These are phyloP conservation scores for Teunomyces tritomae DNA, from an alignment of 805 yeast genomes.

Conservation along the genomic window DNA sequence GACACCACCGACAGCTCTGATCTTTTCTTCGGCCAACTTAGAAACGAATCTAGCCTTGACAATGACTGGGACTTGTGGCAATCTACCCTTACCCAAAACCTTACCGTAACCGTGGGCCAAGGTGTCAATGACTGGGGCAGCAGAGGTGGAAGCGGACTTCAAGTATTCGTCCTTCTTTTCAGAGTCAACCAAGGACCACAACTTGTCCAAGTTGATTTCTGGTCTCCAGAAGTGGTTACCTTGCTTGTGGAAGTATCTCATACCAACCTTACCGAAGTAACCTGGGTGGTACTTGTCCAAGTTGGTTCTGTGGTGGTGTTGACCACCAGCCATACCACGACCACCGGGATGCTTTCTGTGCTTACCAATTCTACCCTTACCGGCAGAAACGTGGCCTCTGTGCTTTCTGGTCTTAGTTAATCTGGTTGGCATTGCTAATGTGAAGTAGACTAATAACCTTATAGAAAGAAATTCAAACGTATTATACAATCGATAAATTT, in stretches of 20 bases:
- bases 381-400: constrained; percentile 99
- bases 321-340: constrained; percentile 99
- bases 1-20: constrained; percentile 99
- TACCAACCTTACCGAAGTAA: constrained; percentile 99
- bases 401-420: constrained; percentile 99
- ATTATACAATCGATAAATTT: constrained; percentile 5
- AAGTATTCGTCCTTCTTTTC: constrained; percentile 94
- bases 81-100: constrained; percentile 98
- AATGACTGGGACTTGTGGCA: constrained; percentile 97
- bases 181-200: constrained; percentile 94
- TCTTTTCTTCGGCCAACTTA: constrained; percentile 98
- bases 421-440: constrained; percentile 91
- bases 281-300: constrained; percentile 99
- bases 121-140: constrained; percentile 99
- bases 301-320: constrained; percentile 99
- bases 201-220: constrained; percentile 94
- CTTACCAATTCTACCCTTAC: constrained; percentile 99
- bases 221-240: constrained; percentile 96
- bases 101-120: constrained; percentile 99
- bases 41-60: constrained; percentile 99
- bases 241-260: constrained; percentile 99
- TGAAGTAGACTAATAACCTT: constrained; percentile 8
- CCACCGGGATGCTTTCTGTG: constrained; percentile 99
- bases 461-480: constrained; percentile 1
- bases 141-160: constrained; percentile 74